Evolutionary conservation across 1,139 yeast genomes (phyloP).

Genomic region (Yamadazyma dendronema): DNA sequence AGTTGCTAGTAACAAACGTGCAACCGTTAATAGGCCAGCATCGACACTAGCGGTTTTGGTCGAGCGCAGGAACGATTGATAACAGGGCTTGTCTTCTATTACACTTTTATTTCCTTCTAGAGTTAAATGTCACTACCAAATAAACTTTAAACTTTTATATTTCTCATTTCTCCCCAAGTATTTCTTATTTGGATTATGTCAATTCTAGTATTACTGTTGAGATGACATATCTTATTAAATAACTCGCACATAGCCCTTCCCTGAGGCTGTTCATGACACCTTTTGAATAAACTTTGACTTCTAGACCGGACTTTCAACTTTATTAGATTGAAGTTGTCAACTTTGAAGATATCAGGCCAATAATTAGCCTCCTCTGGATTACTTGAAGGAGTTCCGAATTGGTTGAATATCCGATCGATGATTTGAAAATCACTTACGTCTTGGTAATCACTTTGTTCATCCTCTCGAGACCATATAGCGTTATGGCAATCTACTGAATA

Average conservation of each 20-base stretch:
- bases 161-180: conserved; percentile 1
- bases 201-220: conserved; percentile 25
- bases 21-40: too few relatives aligned
- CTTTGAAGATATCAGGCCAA: conserved; percentile 38
- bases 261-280: conserved; percentile 19
- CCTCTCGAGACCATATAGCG: conserved; percentile 33
- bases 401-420: conserved; percentile 56
- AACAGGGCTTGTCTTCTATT: neutral
- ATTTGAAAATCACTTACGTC: conserved; percentile 63
- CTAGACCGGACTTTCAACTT: conserved; percentile 21
- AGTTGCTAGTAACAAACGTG: neutral
- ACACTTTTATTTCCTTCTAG: too few relatives aligned
- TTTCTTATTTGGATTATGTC: conserved; percentile 13
- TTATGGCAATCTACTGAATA: conserved; percentile 48
- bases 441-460: conserved; percentile 27
- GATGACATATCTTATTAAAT: conserved; percentile 15
- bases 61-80: neutral
- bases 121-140: too few relatives aligned
- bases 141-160: neutral
- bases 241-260: conserved; percentile 6
- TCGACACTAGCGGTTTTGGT: too few relatives aligned
- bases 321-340: conserved; percentile 32
- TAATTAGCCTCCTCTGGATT: conserved; percentile 33
- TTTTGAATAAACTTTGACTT: conserved; percentile 24
- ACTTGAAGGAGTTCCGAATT: conserved; percentile 67